Evolutionary conservation across 768 basidiomycete genomes (phyloP), one percentile per base, ranked within the genome.

Genomic region (Clitopilus passeckerianus): DNA sequence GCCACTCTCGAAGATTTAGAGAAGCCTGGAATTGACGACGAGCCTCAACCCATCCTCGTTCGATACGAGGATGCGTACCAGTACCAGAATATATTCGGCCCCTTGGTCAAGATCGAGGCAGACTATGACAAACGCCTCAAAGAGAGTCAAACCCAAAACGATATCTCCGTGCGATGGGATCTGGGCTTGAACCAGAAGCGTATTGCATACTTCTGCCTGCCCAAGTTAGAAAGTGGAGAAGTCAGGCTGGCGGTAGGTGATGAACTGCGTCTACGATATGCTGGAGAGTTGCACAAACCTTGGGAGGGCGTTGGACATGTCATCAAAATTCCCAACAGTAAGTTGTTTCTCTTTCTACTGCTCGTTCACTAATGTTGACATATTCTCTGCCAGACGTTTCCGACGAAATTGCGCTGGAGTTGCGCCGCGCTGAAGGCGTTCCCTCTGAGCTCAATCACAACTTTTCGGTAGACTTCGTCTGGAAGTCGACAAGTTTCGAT

Each of bases 401-500:
- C 14, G 97, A 99, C 70, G 97, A 99, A 75, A 95, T 99, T 72
- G 96, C 89, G 1, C 77, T 99, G 64, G 97, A 99, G 71, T 78
- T 99, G 23, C 81, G 94, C 59, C 80, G 90, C 53, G 86, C 91
- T 1, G 96, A 98, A 64, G 93, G 93, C 15, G 95, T 96, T 6
- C 97, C 97, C 5, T 86, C 89, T 16, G 96, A 98, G 33, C 86
- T 93, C 73, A 94, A 93, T 0, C 93, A 95, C 69, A 92, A 93
- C 65, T 98, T 97, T 67, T 88, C 92, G 0, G 97, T 90, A n/a
- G 97, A 99, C 72, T 99, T 98, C 68, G 96, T 99, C 5, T 99
- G 97, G 97, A 99, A 99, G 74, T 95, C 95, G 5, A 99, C 97
- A 1, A 98, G 96, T 72, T 99, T 99, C 67, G 97, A 99, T 72